Conservation (phyloP, 306 rosid genomes). For the Cicer arietinum region DNA sequence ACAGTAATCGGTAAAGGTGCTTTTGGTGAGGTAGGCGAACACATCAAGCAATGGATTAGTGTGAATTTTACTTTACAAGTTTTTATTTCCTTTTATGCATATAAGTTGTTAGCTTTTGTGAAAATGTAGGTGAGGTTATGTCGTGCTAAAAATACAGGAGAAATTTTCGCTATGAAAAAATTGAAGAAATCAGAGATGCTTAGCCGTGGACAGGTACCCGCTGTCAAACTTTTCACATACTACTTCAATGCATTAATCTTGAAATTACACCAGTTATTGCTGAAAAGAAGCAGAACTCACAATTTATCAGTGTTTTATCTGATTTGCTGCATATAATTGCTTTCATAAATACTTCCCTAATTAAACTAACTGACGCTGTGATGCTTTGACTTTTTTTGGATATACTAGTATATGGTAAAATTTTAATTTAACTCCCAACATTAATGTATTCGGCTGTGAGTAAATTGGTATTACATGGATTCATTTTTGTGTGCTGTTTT, state of each 20-base stretch:
- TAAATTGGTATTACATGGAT: background rate
- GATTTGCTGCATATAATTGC: slow-evolving; percentile 31
- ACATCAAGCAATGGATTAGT: slow-evolving; percentile 3
- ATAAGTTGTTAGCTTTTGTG: slow-evolving; percentile 6
- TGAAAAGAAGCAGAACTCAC: background rate
- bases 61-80: background rate
- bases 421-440: slow-evolving; percentile 13
- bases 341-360: slow-evolving; percentile 29
- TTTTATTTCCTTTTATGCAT: slow-evolving; percentile 22
- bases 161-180: slow-evolving; percentile 96
- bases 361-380: slow-evolving; percentile 10
- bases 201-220: slow-evolving; percentile 97
- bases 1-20: slow-evolving; percentile 97
- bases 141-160: slow-evolving; percentile 82
- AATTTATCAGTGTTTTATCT: slow-evolving; percentile 4
- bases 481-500: slow-evolving; percentile 23
- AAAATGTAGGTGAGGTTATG: slow-evolving; percentile 81
- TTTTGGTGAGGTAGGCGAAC: slow-evolving; percentile 83
- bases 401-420: slow-evolving; percentile 26
- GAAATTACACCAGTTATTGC: background rate
- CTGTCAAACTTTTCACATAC: slow-evolving; percentile 20
- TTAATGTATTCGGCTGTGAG: slow-evolving; percentile 26
- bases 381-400: slow-evolving; percentile 17
- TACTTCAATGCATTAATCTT: slow-evolving; percentile 21
- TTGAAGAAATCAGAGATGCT: slow-evolving; percentile 98